Evolutionary conservation across 1,139 yeast species (phyloP).

Genomic region (Sugiyamaella castrensis): DNA sequence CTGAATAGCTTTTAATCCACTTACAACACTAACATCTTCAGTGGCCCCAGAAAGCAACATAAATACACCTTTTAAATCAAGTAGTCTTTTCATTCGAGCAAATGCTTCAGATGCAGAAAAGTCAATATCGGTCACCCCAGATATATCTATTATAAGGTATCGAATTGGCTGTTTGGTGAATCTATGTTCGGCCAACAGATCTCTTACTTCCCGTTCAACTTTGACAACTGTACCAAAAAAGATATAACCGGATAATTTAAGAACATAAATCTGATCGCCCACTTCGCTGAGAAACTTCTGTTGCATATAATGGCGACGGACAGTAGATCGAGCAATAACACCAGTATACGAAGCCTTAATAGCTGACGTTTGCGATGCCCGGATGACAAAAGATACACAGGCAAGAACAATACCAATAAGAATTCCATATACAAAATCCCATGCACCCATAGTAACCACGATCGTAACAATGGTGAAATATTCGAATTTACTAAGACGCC

Average conservation of each 20-base stretch:
- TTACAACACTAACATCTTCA: slow-evolving; percentile 52
- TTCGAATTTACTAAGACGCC: slow-evolving; percentile 70
- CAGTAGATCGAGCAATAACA: slow-evolving; percentile 85
- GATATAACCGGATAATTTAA: slow-evolving; percentile 81
- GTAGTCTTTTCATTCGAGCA: slow-evolving; percentile 75
- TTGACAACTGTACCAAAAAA: slow-evolving; percentile 96
- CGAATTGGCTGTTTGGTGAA: slow-evolving; percentile 60
- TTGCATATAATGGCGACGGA: slow-evolving; percentile 86
- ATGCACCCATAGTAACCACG: slow-evolving; percentile 90
- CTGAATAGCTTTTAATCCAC: slow-evolving; percentile 28
- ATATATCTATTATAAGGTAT: slow-evolving; percentile 80
- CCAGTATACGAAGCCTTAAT: slow-evolving; percentile 84
- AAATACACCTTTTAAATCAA: slow-evolving; percentile 66
- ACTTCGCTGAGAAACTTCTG: slow-evolving; percentile 80
- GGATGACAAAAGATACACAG: slow-evolving; percentile 86
- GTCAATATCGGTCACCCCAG: slow-evolving; percentile 78
- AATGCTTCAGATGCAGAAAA: slow-evolving; percentile 97
- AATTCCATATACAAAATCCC: slow-evolving; percentile 92
- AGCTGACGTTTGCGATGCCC: slow-evolving; percentile 82
- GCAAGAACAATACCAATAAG: slow-evolving; percentile 88
- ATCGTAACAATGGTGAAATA: slow-evolving; percentile 79
- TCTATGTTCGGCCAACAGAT: slow-evolving; percentile 54
- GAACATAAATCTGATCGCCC: slow-evolving; percentile 85
- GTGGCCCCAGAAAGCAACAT: slow-evolving; percentile 78
- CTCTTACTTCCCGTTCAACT: slow-evolving; percentile 71